Base-by-base conservation (phyloP, 768 basidiomycete genomes). In the Tulasnella sp. region DNA sequence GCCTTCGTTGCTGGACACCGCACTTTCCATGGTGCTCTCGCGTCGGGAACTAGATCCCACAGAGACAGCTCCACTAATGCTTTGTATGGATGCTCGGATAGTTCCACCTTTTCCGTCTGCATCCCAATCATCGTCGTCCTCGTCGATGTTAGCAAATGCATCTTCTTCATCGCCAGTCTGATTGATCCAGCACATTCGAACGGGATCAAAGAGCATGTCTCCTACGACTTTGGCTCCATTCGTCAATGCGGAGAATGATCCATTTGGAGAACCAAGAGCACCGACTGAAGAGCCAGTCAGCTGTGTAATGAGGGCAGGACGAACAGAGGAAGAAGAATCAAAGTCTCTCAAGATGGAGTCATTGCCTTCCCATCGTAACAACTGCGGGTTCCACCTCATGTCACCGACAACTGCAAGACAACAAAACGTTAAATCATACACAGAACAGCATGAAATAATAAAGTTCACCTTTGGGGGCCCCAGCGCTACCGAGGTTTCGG, bases 131-230 rank as follows among this genome's bases (percentile, higher is more conserved):
- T 84, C 83, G 47, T 70, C 70, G 58, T 93, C 92, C 57, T 93
- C 91, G 62, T 96, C 91, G 5, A 87, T 86, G 10, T 27, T 28
- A 2, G 49, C 49, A 31, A 51, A 51, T 3, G 49, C 28, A 62
- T 96, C 91, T 34, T 92, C 88, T 61, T 93, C 87, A 52, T 90
- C 90, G 19, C 83, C 81, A 5, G 81, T 73, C 34, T 79, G 79
- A 50, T 87, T 86, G 66, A 98, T 76, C 90, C 90, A 96, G 62
- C 89, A 87, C 91, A 96, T 96, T 22, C 79, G 79, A 37, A 76
- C 61, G 1, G 95, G 92, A 67, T 99, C 92, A 61, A 99, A 98
- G 32, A 89, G 78, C 93, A 99, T 99, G 70, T 91, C 89, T 39
- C 95, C 95, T 16, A 96, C 93, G 64, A 90, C 80, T 53, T 88